Conservation (phyloP, 2,329 filamentous ascomycete genomes). For the Botrytis deweyae region DNA sequence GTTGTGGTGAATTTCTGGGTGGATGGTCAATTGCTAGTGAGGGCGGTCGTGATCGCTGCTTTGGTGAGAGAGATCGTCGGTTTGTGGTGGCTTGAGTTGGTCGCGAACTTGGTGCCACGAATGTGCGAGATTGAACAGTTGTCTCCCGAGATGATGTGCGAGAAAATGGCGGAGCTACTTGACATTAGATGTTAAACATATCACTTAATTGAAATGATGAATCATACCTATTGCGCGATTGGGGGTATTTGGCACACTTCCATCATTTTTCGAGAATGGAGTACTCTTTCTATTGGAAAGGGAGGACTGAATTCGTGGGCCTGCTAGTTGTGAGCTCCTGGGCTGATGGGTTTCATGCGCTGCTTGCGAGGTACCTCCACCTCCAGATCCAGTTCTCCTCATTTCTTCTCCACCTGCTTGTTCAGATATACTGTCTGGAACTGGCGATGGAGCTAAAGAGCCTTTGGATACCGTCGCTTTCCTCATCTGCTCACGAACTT, state of each 20-base stretch:
- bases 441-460: constrained; percentile 57
- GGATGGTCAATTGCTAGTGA: constrained; percentile 19
- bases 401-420: constrained; percentile 47
- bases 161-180: constrained; percentile 37
- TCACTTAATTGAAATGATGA: background rate
- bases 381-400: constrained; percentile 52
- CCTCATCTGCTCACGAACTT: constrained; percentile 86
- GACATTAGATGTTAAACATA: constrained; percentile 23
- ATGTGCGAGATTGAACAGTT: constrained; percentile 34
- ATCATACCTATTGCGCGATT: constrained; percentile 31
- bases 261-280: constrained; percentile 31
- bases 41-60: constrained; percentile 28
- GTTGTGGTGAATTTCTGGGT: constrained; percentile 26
- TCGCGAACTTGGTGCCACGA: constrained; percentile 33
- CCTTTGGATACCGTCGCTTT: constrained; percentile 62
- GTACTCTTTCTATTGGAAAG: constrained; percentile 37
- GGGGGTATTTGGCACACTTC: constrained; percentile 29
- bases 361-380: constrained; percentile 34
- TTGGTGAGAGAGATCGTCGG: constrained; percentile 34
- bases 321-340: constrained; percentile 25
- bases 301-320: constrained; percentile 35
- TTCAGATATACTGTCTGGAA: constrained; percentile 50
- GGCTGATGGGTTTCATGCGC: constrained; percentile 24
- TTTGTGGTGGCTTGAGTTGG: constrained; percentile 32
- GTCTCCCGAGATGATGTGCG: constrained; percentile 39